Conservation (phyloP, 495 filamentous ascomycete genomes). For the Antarctomyces pellizariae region DNA sequence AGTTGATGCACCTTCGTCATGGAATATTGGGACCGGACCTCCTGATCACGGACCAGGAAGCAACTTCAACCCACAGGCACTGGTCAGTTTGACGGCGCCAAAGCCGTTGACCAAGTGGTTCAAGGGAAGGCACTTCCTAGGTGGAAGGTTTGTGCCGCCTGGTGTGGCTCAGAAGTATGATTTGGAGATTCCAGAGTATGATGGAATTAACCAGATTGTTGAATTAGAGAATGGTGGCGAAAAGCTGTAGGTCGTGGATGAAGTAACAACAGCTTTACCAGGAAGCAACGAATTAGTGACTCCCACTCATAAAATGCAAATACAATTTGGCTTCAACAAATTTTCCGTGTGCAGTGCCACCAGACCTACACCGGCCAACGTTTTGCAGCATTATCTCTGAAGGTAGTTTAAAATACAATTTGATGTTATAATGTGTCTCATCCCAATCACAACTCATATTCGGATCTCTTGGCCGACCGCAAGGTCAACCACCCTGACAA, state of each 20-base stretch:
- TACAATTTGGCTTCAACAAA: no score
- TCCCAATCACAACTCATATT: no score
- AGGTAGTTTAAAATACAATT: no score
- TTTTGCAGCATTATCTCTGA: no score
- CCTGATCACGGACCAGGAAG: constrained; percentile 55
- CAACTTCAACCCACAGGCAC: constrained; percentile 48
- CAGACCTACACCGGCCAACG: no score
- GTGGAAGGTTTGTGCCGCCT: constrained; percentile 63
- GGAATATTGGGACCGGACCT: constrained; percentile 77
- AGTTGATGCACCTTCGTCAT: constrained; percentile 80
- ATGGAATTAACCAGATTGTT: constrained; percentile 72
- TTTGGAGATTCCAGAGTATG: constrained; percentile 60
- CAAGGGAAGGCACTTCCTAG: constrained; percentile 68
- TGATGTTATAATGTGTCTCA: no score
- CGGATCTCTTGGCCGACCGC: no score
- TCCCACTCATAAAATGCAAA: no score
- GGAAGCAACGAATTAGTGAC: no score
- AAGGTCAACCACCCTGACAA: no score
- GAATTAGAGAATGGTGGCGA: constrained; percentile 41
- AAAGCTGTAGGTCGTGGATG: constrained; percentile 23
- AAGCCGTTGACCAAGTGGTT: constrained; percentile 82
- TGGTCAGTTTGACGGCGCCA: constrained; percentile 82
- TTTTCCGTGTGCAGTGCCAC: no score
- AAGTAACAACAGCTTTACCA: no score
- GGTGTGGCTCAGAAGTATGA: constrained; percentile 72